Evolutionary conservation across 2,329 filamentous ascomycete species (phyloP).

Genomic region (Cladorrhinum sp.): DNA sequence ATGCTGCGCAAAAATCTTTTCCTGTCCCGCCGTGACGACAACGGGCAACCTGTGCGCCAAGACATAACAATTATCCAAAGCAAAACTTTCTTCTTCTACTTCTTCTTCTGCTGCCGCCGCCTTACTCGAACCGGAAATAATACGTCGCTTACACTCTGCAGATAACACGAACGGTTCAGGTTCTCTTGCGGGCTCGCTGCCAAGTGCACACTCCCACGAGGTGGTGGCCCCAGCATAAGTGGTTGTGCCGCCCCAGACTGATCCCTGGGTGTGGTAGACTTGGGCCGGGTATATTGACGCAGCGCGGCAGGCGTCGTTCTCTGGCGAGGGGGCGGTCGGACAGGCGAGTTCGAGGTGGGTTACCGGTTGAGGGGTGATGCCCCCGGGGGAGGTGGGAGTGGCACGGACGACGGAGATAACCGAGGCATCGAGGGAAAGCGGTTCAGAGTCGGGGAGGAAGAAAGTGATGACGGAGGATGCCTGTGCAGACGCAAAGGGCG

Average conservation of each 20-base stretch:
- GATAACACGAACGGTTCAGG: conserved; percentile 12
- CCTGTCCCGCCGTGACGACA: conserved; percentile 16
- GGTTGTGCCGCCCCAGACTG: conserved; percentile 21
- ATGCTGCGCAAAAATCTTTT: neutral
- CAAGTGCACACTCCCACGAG: conserved; percentile 16
- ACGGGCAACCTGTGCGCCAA: conserved; percentile 15
- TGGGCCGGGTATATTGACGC: conserved; percentile 21
- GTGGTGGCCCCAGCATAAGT: conserved; percentile 20
- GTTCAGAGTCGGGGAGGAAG: conserved; percentile 15
- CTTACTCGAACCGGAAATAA: conserved; percentile 6
- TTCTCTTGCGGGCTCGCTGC: neutral
- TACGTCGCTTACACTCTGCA: neutral
- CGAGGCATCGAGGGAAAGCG: conserved; percentile 18
- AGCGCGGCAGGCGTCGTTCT: conserved; percentile 22
- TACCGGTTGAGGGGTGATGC: neutral
- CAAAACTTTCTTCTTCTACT: neutral
- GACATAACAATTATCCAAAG: conserved; percentile 10
- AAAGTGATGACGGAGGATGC: neutral
- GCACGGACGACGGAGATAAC: neutral
- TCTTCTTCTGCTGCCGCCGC: no score
- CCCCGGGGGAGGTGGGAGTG: neutral
- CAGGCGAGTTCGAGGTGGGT: conserved; percentile 14
- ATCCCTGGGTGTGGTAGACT: conserved; percentile 20
- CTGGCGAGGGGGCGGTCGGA: conserved; percentile 13
- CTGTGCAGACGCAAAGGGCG: neutral